Evolutionary conservation across 257 asterid genomes (phyloP), one percentile per base, ranked within the genome.

Genomic region (Plantago ovata): DNA sequence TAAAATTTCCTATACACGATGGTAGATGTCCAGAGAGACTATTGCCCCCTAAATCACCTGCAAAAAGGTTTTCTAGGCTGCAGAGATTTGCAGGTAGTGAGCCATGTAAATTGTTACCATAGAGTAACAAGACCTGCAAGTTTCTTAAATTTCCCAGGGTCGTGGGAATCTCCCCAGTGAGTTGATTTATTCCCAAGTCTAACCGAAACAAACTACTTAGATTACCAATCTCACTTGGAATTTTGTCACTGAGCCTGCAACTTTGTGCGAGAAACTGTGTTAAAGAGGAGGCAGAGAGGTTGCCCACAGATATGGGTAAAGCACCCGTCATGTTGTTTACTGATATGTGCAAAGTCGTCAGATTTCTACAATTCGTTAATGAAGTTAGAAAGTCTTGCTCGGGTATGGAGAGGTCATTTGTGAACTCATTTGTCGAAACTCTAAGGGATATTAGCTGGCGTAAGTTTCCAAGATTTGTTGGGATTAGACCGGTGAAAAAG

Each of bases 191-290:
- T 14, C 23, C 44, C 19, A 71, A 14, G 9, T 11, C 9, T 15
- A 71, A 33, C 42, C 5, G 23, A 7, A 36, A 13, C 53, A 65
- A 18, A 18, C 47, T 59, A 42, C 54, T 59, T 38, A 64, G 38
- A 24, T 64, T 70, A 14, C 64, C 62, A 11, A 70, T 28, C 23
- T 53, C 61, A 38, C 40, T 18, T 0, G 77, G 77, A 42, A 71
- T 60, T 13, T 10, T 13, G 47, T 72, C 77, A 54, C 11, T 61
- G 43, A 71, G 41, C 9, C 61, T 55, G 33, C 45, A 40, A 4
- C 5, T 0, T 16, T 0, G 0, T 9, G 62, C 69, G 2, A 0
- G 0, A 19, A 72, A 42, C 0, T n/a, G n/a, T 6, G 0, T 38
- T 38, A 54, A 20, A 67, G 42, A 36, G n/a, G 69, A 56, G 3